Evolutionary conservation across 2,329 filamentous ascomycete genomes (phyloP).

Genomic region (Xylariaceae sp.): DNA sequence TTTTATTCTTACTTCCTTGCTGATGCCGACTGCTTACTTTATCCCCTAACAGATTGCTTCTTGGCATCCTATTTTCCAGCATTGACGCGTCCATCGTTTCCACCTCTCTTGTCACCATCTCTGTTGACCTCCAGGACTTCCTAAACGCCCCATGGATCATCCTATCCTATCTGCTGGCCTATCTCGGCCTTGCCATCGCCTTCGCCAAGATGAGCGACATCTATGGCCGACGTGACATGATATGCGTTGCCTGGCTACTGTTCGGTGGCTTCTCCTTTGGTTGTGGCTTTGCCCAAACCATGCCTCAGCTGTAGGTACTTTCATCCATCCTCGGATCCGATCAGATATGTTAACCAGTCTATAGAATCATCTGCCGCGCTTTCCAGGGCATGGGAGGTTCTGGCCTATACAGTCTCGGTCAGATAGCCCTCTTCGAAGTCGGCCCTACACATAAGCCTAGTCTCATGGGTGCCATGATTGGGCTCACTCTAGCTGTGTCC

Average conservation of each 20-base stretch:
- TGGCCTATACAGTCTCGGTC: slow-evolving; percentile 56
- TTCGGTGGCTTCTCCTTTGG: slow-evolving; percentile 53
- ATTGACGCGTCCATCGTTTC: slow-evolving; percentile 56
- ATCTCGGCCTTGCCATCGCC: slow-evolving; percentile 54
- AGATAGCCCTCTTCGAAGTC: slow-evolving; percentile 54
- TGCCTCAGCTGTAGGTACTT: slow-evolving; percentile 44
- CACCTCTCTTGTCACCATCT: slow-evolving; percentile 54
- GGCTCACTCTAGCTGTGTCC: slow-evolving; percentile 51
- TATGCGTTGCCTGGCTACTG: slow-evolving; percentile 47
- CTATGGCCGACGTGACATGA: slow-evolving; percentile 48
- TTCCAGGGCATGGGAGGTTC: slow-evolving; percentile 59
- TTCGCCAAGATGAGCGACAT: slow-evolving; percentile 58
- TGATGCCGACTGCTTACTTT: slow-evolving; percentile 9
- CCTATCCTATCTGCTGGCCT: slow-evolving; percentile 52
- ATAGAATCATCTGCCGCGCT: slow-evolving; percentile 53
- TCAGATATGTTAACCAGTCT: slow-evolving; percentile 1
- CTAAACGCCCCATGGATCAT: slow-evolving; percentile 51
- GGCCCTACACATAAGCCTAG: slow-evolving; percentile 49
- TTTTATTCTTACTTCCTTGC: slow-evolving; percentile 4
- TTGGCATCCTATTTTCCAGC: slow-evolving; percentile 52
- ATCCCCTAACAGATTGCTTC: slow-evolving; percentile 35
- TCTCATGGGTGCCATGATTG: slow-evolving; percentile 51
- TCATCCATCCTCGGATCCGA: too few species aligned
- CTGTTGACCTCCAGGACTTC: slow-evolving; percentile 46
- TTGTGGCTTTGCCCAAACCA: slow-evolving; percentile 45